phyloP scores from a whole-genome alignment of 352 stramenopile species.

The Phytophthora cryptogea region DNA sequence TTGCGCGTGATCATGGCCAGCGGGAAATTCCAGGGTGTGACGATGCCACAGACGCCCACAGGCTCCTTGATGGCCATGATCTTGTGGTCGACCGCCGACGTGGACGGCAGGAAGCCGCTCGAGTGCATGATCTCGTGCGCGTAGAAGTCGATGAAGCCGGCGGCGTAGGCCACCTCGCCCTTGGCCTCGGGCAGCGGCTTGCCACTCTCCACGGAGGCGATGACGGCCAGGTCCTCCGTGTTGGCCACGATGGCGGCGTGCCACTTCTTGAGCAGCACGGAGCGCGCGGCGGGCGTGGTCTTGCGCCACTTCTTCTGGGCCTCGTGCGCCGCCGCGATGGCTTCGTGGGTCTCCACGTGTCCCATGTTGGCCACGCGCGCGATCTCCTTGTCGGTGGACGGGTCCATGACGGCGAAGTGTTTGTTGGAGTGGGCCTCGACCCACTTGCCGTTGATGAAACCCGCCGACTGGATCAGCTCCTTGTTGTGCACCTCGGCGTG shows the following conservation, averaged over 20 bases:
- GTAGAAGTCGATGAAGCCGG: conserved; percentile 97
- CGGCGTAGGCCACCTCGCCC: conserved; percentile 94
- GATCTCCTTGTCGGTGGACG: conserved; percentile 78
- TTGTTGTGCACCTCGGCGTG: conserved; percentile 64
- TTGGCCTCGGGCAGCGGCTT: conserved; percentile 96
- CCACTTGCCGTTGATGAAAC: conserved; percentile 83
- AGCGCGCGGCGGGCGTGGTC: conserved; percentile 60
- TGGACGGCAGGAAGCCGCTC: conserved; percentile 81
- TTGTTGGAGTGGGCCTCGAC: conserved; percentile 59
- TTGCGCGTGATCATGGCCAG: conserved; percentile 98
- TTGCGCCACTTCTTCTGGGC: conserved; percentile 69
- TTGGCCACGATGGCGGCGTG: conserved; percentile 69
- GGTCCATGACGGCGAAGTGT: conserved; percentile 73
- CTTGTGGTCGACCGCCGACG: conserved; percentile 51
- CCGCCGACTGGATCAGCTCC: conserved; percentile 72
- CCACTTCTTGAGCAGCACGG: conserved; percentile 83
- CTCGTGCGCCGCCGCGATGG: conserved; percentile 66
- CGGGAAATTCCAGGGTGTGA: conserved; percentile 99
- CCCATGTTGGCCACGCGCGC: conserved; percentile 75
- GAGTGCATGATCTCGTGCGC: conserved; percentile 93
- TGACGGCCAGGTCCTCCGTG: conserved; percentile 83
- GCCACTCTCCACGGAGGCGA: conserved; percentile 97
- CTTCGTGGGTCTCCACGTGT: conserved; percentile 62
- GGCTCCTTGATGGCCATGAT: conserved; percentile 90
- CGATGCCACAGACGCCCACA: conserved; percentile 94